phyloP scores from a whole-genome alignment of 108 stramenopile genomes.

The Stephanodiscus triporus region DNA sequence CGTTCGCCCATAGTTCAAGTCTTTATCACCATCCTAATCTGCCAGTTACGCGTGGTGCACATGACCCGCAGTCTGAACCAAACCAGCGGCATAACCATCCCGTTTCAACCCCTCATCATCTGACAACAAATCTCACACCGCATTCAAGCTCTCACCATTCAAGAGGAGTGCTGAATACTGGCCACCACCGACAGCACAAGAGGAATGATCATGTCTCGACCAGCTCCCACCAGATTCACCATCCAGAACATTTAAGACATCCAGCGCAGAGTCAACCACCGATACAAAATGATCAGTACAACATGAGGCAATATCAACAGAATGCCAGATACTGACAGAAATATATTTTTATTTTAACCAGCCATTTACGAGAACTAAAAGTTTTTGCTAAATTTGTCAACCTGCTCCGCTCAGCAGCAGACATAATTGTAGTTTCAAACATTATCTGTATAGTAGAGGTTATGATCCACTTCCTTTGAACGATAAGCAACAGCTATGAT shows the following conservation, averaged over 20 bases:
- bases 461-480: too few relatives aligned
- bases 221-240: background rate
- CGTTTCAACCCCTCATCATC: background rate
- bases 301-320: background rate
- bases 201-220: background rate
- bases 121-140: background rate
- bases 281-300: background rate
- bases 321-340: background rate
- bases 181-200: background rate
- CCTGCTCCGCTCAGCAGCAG: too few relatives aligned
- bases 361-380: too few relatives aligned
- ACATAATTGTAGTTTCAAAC: too few relatives aligned
- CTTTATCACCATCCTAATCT: background rate
- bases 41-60: background rate
- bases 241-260: conserved; percentile 1
- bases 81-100: background rate
- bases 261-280: background rate
- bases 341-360: too few relatives aligned
- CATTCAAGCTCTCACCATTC: conserved; percentile 1
- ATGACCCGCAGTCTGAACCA: background rate
- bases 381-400: too few relatives aligned
- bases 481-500: too few relatives aligned
- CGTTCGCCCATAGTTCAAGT: background rate
- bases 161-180: background rate
- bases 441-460: too few relatives aligned